These are phyloP conservation scores for Dispira simplex DNA, from an alignment of 192 early-diverging fungal genomes.

Conservation along the genomic window DNA sequence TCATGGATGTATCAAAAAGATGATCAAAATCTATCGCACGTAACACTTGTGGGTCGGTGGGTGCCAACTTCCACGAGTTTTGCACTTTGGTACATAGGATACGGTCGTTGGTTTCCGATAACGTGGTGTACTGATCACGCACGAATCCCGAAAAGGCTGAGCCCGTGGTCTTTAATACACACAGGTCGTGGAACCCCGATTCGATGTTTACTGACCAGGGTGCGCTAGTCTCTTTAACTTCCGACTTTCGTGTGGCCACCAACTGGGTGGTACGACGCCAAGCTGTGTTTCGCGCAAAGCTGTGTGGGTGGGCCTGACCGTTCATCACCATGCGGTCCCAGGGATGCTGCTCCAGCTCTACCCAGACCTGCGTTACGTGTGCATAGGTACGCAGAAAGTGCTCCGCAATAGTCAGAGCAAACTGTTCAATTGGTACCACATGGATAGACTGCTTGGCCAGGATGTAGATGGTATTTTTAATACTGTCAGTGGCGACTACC, in stretches of 20 bases:
- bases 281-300: slow-evolving; percentile 54
- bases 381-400: slow-evolving; percentile 58
- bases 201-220: slow-evolving; percentile 22
- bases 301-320: slow-evolving; percentile 46
- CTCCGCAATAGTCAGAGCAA: slow-evolving; percentile 45
- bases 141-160: slow-evolving; percentile 62
- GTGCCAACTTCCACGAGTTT: slow-evolving; percentile 42
- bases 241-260: slow-evolving; percentile 22
- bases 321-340: slow-evolving; percentile 56
- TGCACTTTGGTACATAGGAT: slow-evolving; percentile 61
- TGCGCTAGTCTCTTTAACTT: slow-evolving; percentile 12
- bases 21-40: slow-evolving; percentile 29
- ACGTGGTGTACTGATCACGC: slow-evolving; percentile 55
- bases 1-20: slow-evolving; percentile 37
- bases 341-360: slow-evolving; percentile 52
- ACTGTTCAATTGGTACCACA: slow-evolving; percentile 56
- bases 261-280: slow-evolving; percentile 47
- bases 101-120: slow-evolving; percentile 57
- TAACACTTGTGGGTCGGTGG: slow-evolving; percentile 14
- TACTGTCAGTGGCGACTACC: slow-evolving; percentile 59
- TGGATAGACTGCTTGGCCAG: slow-evolving; percentile 47
- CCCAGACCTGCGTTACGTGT: slow-evolving; percentile 43
- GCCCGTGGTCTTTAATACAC: slow-evolving; percentile 71
- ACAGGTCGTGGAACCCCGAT: slow-evolving; percentile 53
- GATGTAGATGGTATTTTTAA: slow-evolving; percentile 65